Conservation (phyloP, 2,329 filamentous ascomycete genomes). For the Leptographium flavum region DNA sequence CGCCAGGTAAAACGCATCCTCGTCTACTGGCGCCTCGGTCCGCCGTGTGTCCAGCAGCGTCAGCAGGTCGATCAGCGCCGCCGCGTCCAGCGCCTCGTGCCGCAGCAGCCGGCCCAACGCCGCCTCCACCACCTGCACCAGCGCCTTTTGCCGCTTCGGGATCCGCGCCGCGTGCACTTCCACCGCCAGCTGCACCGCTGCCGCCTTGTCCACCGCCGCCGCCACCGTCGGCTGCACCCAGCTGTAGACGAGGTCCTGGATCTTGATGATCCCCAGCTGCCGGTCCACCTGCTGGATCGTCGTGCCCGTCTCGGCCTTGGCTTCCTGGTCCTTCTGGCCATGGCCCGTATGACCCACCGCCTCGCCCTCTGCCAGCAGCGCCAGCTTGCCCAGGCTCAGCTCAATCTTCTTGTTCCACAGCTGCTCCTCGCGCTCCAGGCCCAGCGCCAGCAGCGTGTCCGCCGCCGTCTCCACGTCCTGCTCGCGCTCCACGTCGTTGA, state of each 20-base stretch:
- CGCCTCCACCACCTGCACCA: slow-evolving; percentile 58
- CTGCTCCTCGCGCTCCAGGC: slow-evolving; percentile 57
- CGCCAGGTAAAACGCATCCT: slow-evolving; percentile 62
- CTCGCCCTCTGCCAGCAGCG: slow-evolving; percentile 47
- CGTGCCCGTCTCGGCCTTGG: not conserved
- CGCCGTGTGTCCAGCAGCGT: slow-evolving; percentile 57
- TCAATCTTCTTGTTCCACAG: slow-evolving; percentile 92
- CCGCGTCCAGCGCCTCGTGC: slow-evolving; percentile 55
- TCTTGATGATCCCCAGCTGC: slow-evolving; percentile 52
- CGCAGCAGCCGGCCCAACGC: slow-evolving; percentile 55
- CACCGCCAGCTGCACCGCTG: slow-evolving; percentile 63
- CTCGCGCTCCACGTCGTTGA: slow-evolving; percentile 75
- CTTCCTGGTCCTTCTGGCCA: slow-evolving; percentile 10
- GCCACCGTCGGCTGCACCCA: slow-evolving; percentile 54
- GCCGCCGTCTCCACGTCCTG: slow-evolving; percentile 62
- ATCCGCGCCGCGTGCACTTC: slow-evolving; percentile 46
- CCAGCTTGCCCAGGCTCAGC: slow-evolving; percentile 75
- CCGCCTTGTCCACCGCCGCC: slow-evolving; percentile 64
- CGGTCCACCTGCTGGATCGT: slow-evolving; percentile 36
- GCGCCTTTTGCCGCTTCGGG: slow-evolving; percentile 45
- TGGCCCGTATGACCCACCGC: no score
- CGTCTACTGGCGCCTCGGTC: slow-evolving; percentile 36
- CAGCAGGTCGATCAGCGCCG: slow-evolving; percentile 69
- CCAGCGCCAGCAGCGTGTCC: slow-evolving; percentile 54
- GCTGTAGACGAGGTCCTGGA: slow-evolving; percentile 69